Percentiles rank a stretch among this genome's conserved stretches.
Evolutionary conservation across 2,329 filamentous ascomycete species (phyloP).

Genomic region (Colletotrichum tropicale): DNA sequence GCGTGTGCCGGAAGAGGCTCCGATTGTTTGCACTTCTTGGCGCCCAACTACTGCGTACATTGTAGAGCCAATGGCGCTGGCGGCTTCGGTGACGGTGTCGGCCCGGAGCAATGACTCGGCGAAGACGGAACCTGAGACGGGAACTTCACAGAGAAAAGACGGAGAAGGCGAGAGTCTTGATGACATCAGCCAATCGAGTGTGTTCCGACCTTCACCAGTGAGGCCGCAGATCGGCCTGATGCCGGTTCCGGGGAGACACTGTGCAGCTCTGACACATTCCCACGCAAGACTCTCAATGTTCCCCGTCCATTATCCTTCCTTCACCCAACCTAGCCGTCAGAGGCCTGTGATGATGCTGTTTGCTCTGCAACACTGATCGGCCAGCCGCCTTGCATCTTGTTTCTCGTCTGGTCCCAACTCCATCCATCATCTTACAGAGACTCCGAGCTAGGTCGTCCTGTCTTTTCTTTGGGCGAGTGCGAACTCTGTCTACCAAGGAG

Average conservation of each 20-base stretch:
- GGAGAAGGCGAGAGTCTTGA: background rate
- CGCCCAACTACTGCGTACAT: background rate
- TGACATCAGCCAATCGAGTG: constrained; percentile 10
- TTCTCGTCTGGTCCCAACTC: background rate
- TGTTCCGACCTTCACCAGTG: background rate
- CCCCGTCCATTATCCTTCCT: background rate
- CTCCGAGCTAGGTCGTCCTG: background rate
- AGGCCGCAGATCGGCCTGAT: background rate
- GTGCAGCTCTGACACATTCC: background rate
- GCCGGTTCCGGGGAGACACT: background rate
- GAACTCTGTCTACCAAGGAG: background rate
- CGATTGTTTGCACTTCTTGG: background rate
- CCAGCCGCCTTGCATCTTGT: background rate
- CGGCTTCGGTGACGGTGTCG: background rate
- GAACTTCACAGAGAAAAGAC: background rate
- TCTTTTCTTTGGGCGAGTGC: background rate
- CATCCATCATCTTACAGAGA: background rate
- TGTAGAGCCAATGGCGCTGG: background rate
- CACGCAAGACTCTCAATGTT: background rate
- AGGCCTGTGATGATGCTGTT: background rate
- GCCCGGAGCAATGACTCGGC: background rate
- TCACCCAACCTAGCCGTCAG: background rate
- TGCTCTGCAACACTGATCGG: background rate
- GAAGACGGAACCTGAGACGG: background rate
- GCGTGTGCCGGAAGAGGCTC: background rate